Base-by-base conservation (phyloP, 805 yeast species). In the Ogataea ganodermae region DNA sequence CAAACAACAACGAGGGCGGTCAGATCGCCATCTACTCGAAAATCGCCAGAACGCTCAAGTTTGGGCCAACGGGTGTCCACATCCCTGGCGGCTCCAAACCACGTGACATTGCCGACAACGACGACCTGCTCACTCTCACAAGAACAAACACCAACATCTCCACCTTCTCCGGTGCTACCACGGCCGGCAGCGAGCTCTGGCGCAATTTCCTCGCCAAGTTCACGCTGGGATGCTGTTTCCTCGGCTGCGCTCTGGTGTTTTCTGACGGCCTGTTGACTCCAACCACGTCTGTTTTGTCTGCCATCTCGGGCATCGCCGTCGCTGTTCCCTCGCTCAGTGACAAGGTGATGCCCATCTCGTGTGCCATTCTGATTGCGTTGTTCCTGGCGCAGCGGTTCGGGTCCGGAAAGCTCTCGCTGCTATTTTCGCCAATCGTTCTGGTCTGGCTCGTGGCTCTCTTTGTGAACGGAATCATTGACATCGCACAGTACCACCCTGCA, bases 251-350 rank as follows among this genome's bases (percentile, higher is more conserved):
- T 0, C 66, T 81, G 54, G 81, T 81, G 16, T 63, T 81, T 31
- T 76, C 83, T 7, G 85, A 81, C 61, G 85, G 85, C 5, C 64
- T 81, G 45, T 68, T 81, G 49, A 81, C 86, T 2, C 86, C 86
- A 21, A 80, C 85, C 2, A 79, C 84, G 10, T 80, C 85, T 1
- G 82, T 80, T 3, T 68, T 80, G 40, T 72, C 79, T 45, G 83
- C 85, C 1, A 63, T 81, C 27, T 75, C 73, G 2, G 86, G 86
- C 44, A 75, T 80, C 36, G 74, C 76, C 36, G 73, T 76, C 14
- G 81, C 83, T 5, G 68, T 65, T 20, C 82, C 83, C 2, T 59
- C 70, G 5, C 69, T 78, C 50, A 37, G 45, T 4, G 55, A 58
- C 42, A 61, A 65, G 35, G 78, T 74, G 5, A 68, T 80, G 60